A percentile compares a stretch with the other conserved stretches of the same genome.
Evolutionary conservation across 2,329 filamentous ascomycete genomes (phyloP).

Genomic region (Paecilomyces sp.): DNA sequence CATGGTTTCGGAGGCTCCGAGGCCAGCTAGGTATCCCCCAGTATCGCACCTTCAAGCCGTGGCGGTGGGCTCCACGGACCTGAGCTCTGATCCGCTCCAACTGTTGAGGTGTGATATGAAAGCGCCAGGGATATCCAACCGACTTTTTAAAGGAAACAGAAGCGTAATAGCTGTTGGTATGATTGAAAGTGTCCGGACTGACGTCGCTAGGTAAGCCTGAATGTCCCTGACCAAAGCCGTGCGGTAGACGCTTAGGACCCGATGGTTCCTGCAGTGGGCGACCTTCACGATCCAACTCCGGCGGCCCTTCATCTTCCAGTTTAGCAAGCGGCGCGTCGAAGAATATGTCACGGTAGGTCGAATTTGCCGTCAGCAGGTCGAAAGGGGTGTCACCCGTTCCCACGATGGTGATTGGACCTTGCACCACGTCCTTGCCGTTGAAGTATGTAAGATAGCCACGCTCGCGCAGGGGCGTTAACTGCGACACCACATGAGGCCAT

Average conservation of each 20-base stretch:
- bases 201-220: constrained; percentile 32
- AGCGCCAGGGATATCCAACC: constrained; percentile 45
- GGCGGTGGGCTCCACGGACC: constrained; percentile 43
- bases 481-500: constrained; percentile 30
- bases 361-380: constrained; percentile 38
- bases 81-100: constrained; percentile 43
- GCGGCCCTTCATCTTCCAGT: constrained; percentile 16
- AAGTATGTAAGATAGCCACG: constrained; percentile 46
- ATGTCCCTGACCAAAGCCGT: constrained; percentile 38
- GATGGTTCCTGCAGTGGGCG: background rate
- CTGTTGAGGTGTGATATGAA: constrained; percentile 40
- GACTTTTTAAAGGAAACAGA: constrained; percentile 44
- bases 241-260: constrained; percentile 3
- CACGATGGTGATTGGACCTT: constrained; percentile 46
- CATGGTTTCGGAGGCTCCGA: constrained; percentile 43
- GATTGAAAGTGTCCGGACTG: constrained; percentile 37
- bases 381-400: constrained; percentile 50
- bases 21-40: constrained; percentile 54
- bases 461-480: constrained; percentile 42
- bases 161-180: constrained; percentile 52
- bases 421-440: constrained; percentile 35
- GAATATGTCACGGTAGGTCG: constrained; percentile 48
- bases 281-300: background rate
- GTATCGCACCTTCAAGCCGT: constrained; percentile 50
- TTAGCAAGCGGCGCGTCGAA: constrained; percentile 47